Conservation (phyloP, 2,329 filamentous ascomycete genomes). For the Trichocomaceae sp. region DNA sequence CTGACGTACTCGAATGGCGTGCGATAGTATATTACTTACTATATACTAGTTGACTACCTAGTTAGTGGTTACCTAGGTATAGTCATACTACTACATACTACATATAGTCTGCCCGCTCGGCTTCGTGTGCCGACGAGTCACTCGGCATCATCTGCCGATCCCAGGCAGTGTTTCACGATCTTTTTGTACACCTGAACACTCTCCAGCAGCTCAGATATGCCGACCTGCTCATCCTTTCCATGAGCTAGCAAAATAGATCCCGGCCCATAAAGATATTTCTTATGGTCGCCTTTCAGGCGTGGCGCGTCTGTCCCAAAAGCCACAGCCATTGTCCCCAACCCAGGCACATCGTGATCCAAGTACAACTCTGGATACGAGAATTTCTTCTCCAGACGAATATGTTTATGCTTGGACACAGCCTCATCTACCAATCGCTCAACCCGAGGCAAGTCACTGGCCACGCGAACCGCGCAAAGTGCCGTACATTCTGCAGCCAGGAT, state of each 20-base stretch:
- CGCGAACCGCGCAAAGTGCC: conserved; percentile 36
- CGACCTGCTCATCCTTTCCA: conserved; percentile 33
- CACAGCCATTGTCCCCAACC: conserved; percentile 32
- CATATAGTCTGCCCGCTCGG: not conserved
- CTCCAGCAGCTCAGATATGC: conserved; percentile 31
- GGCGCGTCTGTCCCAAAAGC: conserved; percentile 38
- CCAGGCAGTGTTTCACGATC: conserved; percentile 4
- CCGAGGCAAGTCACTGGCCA: conserved; percentile 29
- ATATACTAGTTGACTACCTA: too few species aligned
- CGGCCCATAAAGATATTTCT: conserved; percentile 36
- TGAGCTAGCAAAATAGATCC: conserved; percentile 37
- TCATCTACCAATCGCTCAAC: conserved; percentile 30
- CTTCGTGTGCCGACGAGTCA: conserved; percentile 1
- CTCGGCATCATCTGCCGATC: not conserved
- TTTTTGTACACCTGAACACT: conserved; percentile 35
- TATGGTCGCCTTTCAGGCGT: conserved; percentile 27
- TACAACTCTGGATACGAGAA: conserved; percentile 36
- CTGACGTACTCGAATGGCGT: not conserved
- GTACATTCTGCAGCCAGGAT: conserved; percentile 34
- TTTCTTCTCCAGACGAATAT: conserved; percentile 30
- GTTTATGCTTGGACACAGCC: conserved; percentile 26
- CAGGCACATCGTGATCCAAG: conserved; percentile 35
- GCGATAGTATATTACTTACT: too few species aligned
- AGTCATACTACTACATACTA: too few species aligned
- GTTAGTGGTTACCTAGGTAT: too few species aligned